Evolutionary conservation across 2,329 filamentous ascomycete genomes (phyloP), one percentile per base, ranked within the genome.

Genomic region (Aspergillus costaricaensis): DNA sequence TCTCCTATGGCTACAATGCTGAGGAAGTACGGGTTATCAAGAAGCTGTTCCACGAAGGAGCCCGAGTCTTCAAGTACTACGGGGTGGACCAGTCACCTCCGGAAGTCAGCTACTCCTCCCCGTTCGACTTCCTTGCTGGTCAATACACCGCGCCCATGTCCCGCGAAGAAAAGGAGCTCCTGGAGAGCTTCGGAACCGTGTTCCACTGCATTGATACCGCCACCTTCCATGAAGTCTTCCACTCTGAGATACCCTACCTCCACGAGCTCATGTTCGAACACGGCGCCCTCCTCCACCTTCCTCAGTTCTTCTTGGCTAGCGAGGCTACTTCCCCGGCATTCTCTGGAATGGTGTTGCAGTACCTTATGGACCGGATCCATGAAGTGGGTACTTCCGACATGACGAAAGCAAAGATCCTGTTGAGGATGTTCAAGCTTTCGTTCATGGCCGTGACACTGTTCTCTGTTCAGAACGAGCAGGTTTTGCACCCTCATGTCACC

Each of bases 361-460:
- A 99, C 73, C 82, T 99, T 62, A 99, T 99, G 95, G 91, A 94
- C 69, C 90, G 91, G 56, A 96, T 99, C 60, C 91, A 96, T 64
- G 91, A 99, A 73, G 92, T 99, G 47, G 95, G 95, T 21, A 95
- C 92, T 0, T 88, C 90, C 7, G 92, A 99, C 76, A 88, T 95
- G 56, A 92, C 91, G 72, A 96, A 94, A 76, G 94, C 95, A 0
- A 94, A 92, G 5, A 96, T 99, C 51, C 80, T 99, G 36, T 80
- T 99, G 54, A 86, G 96, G 58, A 86, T 99, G 55, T 99, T 98
- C 81, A 99, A 99, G 78, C 80, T 99, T 54, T 96, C 94, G 0
- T 99, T 99, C 76, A 99, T 99, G 95, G 96, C 96, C 0, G 95
- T 99, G 41, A 99, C 95, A 0, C 82, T 99, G 1, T 99, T 99